phyloP scores from a whole-genome alignment of 2,329 filamentous ascomycete species.

The Penicillium sp. region DNA sequence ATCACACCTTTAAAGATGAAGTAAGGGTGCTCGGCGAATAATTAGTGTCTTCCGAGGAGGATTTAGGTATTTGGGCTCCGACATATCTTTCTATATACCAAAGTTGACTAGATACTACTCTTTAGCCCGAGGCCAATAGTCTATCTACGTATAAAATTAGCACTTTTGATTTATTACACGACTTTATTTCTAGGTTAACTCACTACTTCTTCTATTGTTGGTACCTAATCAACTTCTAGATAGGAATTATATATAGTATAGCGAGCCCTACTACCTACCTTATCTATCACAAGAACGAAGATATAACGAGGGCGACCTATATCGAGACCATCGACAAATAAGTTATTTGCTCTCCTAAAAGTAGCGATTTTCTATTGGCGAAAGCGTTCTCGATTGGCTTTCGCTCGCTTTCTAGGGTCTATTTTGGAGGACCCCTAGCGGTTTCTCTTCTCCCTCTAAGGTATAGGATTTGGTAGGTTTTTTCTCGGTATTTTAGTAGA shows the following conservation, averaged over 20 bases:
- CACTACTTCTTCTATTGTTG: constrained; percentile 1
- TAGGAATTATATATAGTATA: constrained; percentile 4
- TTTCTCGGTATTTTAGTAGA: no score
- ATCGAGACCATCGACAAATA: constrained; percentile 3
- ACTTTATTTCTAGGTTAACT: background rate
- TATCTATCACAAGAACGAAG: constrained; percentile 3
- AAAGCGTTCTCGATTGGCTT: constrained; percentile 1
- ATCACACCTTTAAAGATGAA: no score
- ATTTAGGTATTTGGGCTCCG: no score
- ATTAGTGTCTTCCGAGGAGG: no score
- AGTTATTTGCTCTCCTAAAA: constrained; percentile 3
- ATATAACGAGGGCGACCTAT: background rate
- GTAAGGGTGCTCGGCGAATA: no score
- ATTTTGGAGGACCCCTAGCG: background rate
- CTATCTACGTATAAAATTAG: constrained; percentile 1
- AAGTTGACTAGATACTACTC: background rate
- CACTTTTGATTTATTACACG: background rate
- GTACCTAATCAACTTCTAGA: constrained; percentile 1
- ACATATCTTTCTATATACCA: no score
- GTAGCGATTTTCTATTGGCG: background rate
- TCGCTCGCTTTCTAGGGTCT: background rate
- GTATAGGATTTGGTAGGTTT: no score
- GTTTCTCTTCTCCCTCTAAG: constrained; percentile 4
- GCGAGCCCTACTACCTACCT: background rate
- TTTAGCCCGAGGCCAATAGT: constrained; percentile 1